Conservation (phyloP, 2,329 filamentous ascomycete species). For the Pseudocercospora fuligena region DNA sequence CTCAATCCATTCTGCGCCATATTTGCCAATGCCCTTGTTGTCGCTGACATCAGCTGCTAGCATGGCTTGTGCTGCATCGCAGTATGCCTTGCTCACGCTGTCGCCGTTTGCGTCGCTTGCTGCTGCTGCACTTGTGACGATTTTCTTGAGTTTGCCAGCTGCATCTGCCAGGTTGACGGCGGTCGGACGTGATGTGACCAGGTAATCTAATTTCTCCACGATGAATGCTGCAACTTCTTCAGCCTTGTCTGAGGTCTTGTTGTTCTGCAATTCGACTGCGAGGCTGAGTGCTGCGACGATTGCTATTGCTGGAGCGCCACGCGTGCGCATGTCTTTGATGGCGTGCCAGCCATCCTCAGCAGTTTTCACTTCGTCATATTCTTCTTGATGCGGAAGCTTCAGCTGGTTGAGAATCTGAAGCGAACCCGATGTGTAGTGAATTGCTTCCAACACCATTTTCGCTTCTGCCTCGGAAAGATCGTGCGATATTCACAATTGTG, state of each 20-base stretch:
- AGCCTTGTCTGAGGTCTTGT: constrained; percentile 54
- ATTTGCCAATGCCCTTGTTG: constrained; percentile 81
- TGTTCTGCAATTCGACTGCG: constrained; percentile 77
- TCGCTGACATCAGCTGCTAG: constrained; percentile 84
- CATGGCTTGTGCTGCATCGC: constrained; percentile 82
- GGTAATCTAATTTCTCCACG: constrained; percentile 76
- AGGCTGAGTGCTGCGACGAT: constrained; percentile 93
- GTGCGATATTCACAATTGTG: background rate
- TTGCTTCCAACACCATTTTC: constrained; percentile 71
- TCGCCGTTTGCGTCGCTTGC: constrained; percentile 52
- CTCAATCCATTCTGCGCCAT: constrained; percentile 83
- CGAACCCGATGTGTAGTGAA: constrained; percentile 73
- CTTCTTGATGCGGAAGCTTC: constrained; percentile 77
- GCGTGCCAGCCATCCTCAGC: constrained; percentile 79
- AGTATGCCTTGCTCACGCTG: constrained; percentile 70
- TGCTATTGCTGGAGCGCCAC: constrained; percentile 89
- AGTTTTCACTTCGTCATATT: constrained; percentile 74
- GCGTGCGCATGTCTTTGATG: constrained; percentile 79
- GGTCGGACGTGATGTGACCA: constrained; percentile 87
- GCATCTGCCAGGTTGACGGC: constrained; percentile 95
- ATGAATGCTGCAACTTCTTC: constrained; percentile 72
- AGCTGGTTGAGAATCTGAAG: constrained; percentile 83
- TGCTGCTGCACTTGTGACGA: constrained; percentile 59
- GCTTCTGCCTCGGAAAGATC: background rate
- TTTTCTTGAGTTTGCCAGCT: constrained; percentile 74